Evolutionary conservation across 1,139 yeast species (phyloP), one percentile per base, ranked within the genome.

Genomic region (Starmera stellimalicola): DNA sequence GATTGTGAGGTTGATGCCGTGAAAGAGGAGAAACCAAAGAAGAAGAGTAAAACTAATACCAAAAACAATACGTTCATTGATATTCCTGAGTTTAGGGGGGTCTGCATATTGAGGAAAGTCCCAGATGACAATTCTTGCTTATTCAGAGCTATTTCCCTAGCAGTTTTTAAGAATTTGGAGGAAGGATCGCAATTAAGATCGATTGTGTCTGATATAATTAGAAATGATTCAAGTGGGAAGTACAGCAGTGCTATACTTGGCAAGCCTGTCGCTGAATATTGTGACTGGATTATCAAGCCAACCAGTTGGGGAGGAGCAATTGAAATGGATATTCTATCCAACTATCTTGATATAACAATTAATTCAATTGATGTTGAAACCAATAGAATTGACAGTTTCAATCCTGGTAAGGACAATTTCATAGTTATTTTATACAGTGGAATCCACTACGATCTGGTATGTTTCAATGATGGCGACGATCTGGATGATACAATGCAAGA

Each of bases 261-360:
- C 76, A 16, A 62, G 65, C 60, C 70, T 0, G 58, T 65, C 3
- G 50, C 54, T 0, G 68, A 69, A 7, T 83, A 82, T 50, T 59
- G 70, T 32, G 45, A 57, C 8, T 82, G 93, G 93, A 82, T 82
- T 19, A 44, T 52, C 30, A 60, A 68, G 39, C 68, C 67, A 20
- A 75, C 69, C 31, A 69, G 83, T 16, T 82, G 94, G 94, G 94
- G 94, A 15, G 94, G 94, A 7, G 93, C 87, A 5, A 81, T 83
- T 29, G 94, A 82, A 51, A 58, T 82, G 36, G 74, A 77, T 11
- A 77, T 83, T 8, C 54, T 83, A 23, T 69, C 85, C 2, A 62
- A 66, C 22, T 63, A 69, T 47, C 63, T 79, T 33, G 58, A 62
- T 3, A 54, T 79, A 6, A 63, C 72, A 5, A 74, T 82, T 26